Percentiles rank a stretch among this genome's conserved stretches.
Evolutionary conservation across 352 stramenopile species (phyloP).

Genomic region (Phytophthora chlamydospora): DNA sequence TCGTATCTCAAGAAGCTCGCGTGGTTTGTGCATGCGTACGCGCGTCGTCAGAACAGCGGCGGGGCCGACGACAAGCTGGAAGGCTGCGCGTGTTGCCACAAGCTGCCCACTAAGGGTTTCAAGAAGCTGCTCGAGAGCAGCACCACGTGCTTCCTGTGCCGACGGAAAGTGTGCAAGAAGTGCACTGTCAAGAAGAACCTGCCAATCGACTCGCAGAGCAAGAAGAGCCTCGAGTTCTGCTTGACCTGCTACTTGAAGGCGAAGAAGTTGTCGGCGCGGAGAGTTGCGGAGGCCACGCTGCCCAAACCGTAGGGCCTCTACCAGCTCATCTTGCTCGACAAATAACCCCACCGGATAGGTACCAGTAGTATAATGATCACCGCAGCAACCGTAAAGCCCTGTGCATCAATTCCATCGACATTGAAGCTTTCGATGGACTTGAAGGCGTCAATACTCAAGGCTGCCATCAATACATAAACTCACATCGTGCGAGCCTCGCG

Average conservation of each 20-base stretch:
- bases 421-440: too few relatives aligned
- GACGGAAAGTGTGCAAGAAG: constrained; percentile 49
- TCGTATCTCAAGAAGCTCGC: constrained; percentile 72
- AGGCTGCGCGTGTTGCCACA: constrained; percentile 43
- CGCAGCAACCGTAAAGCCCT: constrained; percentile 11
- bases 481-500: too few relatives aligned
- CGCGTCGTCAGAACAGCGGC: constrained; percentile 17
- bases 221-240: constrained; percentile 61
- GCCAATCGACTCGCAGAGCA: constrained; percentile 40
- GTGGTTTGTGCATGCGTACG: constrained; percentile 55
- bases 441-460: not conserved
- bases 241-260: constrained; percentile 41
- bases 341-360: constrained; percentile 20
- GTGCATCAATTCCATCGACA: constrained; percentile 2
- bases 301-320: constrained; percentile 15
- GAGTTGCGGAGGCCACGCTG: constrained; percentile 38
- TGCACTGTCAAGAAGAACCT: constrained; percentile 59
- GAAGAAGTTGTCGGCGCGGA: constrained; percentile 25
- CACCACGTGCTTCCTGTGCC: constrained; percentile 47
- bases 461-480: too few relatives aligned
- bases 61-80: constrained; percentile 22
- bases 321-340: constrained; percentile 7
- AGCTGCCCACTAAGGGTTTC: constrained; percentile 39
- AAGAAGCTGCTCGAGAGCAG: constrained; percentile 43
- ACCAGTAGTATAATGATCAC: constrained; percentile 25